Evolutionary conservation across 768 basidiomycete species (phyloP).

Genomic region (Baorangia bicolor): DNA sequence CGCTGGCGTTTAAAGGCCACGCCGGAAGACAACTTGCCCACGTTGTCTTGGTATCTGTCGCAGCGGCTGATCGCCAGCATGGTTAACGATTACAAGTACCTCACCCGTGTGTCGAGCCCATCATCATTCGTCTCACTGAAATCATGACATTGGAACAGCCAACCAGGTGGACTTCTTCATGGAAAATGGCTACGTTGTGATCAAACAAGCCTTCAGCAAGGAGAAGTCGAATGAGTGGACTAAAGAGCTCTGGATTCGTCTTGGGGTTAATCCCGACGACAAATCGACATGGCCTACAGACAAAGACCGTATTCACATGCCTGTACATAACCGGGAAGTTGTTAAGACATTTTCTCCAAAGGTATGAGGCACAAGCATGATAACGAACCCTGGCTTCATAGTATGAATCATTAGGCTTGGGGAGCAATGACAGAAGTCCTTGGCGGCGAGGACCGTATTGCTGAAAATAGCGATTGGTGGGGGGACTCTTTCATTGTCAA

Average conservation of each 20-base stretch:
- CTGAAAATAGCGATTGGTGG: constrained; percentile 3
- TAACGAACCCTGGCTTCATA: not conserved
- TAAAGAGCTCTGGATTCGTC: constrained; percentile 50
- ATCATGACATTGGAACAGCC: not conserved
- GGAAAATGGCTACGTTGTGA: constrained; percentile 53
- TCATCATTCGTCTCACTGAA: not conserved
- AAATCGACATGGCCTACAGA: constrained; percentile 49
- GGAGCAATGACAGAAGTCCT: constrained; percentile 5
- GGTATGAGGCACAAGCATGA: constrained; percentile 25
- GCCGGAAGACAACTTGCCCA: not conserved
- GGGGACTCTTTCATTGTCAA: constrained; percentile 9
- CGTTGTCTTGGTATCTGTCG: not conserved
- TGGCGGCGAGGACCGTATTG: constrained; percentile 2
- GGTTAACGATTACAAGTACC: not conserved
- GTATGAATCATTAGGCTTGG: not conserved
- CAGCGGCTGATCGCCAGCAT: not conserved
- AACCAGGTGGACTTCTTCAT: constrained; percentile 56
- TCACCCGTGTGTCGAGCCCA: not conserved
- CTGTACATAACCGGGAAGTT: constrained; percentile 40
- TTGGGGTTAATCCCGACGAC: constrained; percentile 53
- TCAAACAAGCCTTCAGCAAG: constrained; percentile 52
- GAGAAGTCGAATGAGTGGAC: constrained; percentile 50
- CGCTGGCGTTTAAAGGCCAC: not conserved
- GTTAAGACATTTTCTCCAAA: constrained; percentile 54
- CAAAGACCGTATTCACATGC: constrained; percentile 55